These are phyloP conservation scores for Turritis glabra DNA, from an alignment of 345 rosid genomes.

Conservation along the genomic window DNA sequence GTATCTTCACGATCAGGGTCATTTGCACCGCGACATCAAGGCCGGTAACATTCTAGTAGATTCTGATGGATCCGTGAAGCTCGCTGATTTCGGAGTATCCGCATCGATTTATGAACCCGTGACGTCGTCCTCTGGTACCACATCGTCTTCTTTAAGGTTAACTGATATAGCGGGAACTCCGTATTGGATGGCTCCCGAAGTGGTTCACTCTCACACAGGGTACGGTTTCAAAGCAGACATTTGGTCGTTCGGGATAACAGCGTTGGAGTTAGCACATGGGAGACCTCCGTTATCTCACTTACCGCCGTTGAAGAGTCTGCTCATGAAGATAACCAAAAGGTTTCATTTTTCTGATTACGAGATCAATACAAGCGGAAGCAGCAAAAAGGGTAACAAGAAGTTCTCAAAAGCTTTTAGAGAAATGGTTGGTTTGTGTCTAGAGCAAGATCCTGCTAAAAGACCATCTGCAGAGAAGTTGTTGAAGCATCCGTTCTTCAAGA, in stretches of 20 bases:
- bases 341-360: slow-evolving; percentile 76
- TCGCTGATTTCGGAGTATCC: slow-evolving; percentile 90
- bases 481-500: slow-evolving; percentile 74
- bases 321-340: slow-evolving; percentile 81
- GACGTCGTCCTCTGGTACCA: slow-evolving; percentile 14
- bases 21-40: slow-evolving; percentile 73
- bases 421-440: slow-evolving; percentile 75
- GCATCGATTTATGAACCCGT: slow-evolving; percentile 66
- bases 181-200: slow-evolving; percentile 99
- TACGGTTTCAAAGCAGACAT: slow-evolving; percentile 91
- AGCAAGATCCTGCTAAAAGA: slow-evolving; percentile 77
- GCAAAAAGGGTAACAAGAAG: slow-evolving; percentile 50
- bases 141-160: slow-evolving; percentile 50
- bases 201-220: slow-evolving; percentile 85
- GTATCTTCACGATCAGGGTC: slow-evolving; percentile 83
- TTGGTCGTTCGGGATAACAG: slow-evolving; percentile 94
- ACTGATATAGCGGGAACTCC: slow-evolving; percentile 84
- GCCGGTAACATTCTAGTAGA: slow-evolving; percentile 79
- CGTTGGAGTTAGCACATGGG: slow-evolving; percentile 81
- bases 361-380: slow-evolving; percentile 35
- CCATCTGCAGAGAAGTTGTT: slow-evolving; percentile 76
- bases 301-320: slow-evolving; percentile 70
- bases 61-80: slow-evolving; percentile 64
- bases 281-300: slow-evolving; percentile 82
- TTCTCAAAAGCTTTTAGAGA: slow-evolving; percentile 83